Evolutionary conservation across 257 asterid species (phyloP), one percentile per base, ranked within the genome.

Genomic region (Gentiana straminea): DNA sequence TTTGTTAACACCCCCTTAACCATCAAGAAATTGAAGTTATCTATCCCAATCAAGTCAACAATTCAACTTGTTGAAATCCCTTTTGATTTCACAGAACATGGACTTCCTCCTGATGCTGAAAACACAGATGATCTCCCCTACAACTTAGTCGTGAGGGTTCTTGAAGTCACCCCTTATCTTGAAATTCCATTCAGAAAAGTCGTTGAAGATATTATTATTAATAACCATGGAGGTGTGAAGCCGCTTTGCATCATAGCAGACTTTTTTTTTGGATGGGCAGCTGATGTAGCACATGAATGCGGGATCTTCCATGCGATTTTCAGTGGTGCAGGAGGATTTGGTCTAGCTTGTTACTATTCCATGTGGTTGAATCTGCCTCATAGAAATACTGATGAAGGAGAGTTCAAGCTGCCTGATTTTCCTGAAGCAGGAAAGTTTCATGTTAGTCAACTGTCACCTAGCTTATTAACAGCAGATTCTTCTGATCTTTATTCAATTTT

Each of bases 331-430:
- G 78, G 94, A 1, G 90, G 83, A 49, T 81, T 70, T 55, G 94
- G 90, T 5, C 63, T 84, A 72, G 90, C 90, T 0, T 81, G 89
- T 61, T 76, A 70, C 65, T 70, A 72, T 63, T 79, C 94, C 49
- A 55, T 69, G 68, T 84, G 86, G 86, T 36, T 84, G 15, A 69
- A 69, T 56, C 65, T 84, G 34, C 94, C 94, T 8, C 90, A 77
- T 7, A 73, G 63, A 38, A 8, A 63, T 6, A 35, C 49, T 3
- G 74, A 66, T 2, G 55, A 53, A 13, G 68, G 55, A 5, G 94
- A 84, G 61, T 84, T 81, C 53, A 15, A 37, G 51, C 36, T 84
- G n/a, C 84, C 94, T 39, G 86, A 81, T 70, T 81, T 79, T 57
- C 78, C 79, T 1, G 81, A 84, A 65, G 86, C 86, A 39, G 84